Evolutionary conservation across 202 grass and related monocot genomes (phyloP), one percentile per base, ranked within the genome.

Genomic region (Zoysia matrella): DNA sequence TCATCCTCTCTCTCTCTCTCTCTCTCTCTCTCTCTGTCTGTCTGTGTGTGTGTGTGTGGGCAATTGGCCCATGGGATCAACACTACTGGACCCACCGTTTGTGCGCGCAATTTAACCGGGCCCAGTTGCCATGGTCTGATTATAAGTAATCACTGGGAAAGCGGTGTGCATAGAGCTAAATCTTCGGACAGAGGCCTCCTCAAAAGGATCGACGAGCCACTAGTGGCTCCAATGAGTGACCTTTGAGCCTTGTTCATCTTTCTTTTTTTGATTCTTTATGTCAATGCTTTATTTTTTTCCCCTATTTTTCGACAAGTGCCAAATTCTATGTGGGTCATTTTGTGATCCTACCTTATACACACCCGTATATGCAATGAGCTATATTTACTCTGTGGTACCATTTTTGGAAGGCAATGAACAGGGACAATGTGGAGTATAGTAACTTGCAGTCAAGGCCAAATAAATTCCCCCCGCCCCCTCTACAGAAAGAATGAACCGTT

Each of bases 201-300:
- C 85, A 75, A 90, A 86, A 90, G 83, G 72, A 69, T 69, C 72
- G 73, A 60, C 47, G 49, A 75, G 3, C 69, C 68, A 86, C 73
- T 51, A 16, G 45, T 5, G 30, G 11, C 16, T 60, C 18, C 40
- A 74, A 86, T 83, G 63, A 74, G 69, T 86, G 54, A 11, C 65
- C 88, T 79, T 82, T 65, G 57, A 55, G 67, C 41, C 7, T 60
- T 54, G 66, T 43, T 67, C 30, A 5, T 76, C 15, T 44, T 49
- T 36, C n/a, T 43, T 15, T 39, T 8, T 43, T 56, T 50, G 22
- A 10, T n/a, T 44, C 51, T 46, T 15, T 1, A 7, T 11, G 58
- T 12, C 7, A 47, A 3, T 7, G 47, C 30, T 36, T 46, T 46
- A 46, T 46, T 46, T 46, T 46, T 46, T 64, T 42, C 8, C 12